A percentile compares a stretch with the other conserved stretches of the same genome.
These are phyloP conservation scores for Cryptosporidium canis DNA, from an alignment of 169 alveolate species.

Conservation along the genomic window DNA sequence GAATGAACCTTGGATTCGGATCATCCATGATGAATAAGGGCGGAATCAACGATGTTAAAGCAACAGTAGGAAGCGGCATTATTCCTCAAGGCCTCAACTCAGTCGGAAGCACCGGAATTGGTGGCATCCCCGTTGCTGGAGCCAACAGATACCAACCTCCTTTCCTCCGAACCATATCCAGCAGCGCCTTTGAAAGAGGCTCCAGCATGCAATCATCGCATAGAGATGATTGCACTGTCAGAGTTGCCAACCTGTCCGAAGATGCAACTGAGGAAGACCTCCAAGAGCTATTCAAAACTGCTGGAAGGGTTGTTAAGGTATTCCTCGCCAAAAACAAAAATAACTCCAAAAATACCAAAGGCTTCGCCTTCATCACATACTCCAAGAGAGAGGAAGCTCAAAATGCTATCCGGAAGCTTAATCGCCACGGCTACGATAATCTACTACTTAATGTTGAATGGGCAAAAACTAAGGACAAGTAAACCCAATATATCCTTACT, in stretches of 20 bases:
- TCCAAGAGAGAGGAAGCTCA: slow-evolving; percentile 87
- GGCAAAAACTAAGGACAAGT: slow-evolving; percentile 66
- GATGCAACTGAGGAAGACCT: slow-evolving; percentile 88
- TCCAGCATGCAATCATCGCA: slow-evolving; percentile 66
- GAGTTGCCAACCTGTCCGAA: slow-evolving; percentile 89
- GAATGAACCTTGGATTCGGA: slow-evolving; percentile 1
- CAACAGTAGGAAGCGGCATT: slow-evolving; percentile 5
- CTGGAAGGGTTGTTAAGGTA: slow-evolving; percentile 86
- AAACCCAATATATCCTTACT: neutral
- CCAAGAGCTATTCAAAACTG: slow-evolving; percentile 84
- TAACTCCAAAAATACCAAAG: slow-evolving; percentile 88
- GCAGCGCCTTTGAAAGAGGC: slow-evolving; percentile 49
- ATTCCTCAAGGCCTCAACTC: neutral
- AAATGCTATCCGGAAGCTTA: slow-evolving; percentile 86
- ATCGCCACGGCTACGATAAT: slow-evolving; percentile 89
- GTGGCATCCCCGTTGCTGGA: neutral
- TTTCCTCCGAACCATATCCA: slow-evolving; percentile 40
- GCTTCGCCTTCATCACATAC: slow-evolving; percentile 90
- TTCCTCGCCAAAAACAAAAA: slow-evolving; percentile 90
- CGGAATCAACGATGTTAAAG: neutral
- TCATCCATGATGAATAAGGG: neutral
- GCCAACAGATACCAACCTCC: slow-evolving; percentile 57
- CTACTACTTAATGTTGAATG: slow-evolving; percentile 83
- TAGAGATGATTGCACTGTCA: slow-evolving; percentile 87
- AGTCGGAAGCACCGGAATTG: neutral